phyloP scores from a whole-genome alignment of 306 rosid species.

The Ormosia emarginata region DNA sequence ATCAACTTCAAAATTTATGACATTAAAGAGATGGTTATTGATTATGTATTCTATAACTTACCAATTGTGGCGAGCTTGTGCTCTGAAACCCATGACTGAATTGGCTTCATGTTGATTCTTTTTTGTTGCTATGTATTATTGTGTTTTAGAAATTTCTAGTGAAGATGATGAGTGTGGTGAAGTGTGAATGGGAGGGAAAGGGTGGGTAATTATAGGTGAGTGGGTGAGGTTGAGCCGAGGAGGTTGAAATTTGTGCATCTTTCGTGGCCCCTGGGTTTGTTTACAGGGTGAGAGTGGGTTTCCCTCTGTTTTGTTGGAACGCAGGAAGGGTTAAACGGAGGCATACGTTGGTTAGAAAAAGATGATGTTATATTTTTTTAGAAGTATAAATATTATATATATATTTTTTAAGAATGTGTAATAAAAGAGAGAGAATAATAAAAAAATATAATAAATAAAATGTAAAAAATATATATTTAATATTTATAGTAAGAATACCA shows the following conservation, averaged over 20 bases:
- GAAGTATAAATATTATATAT: no score
- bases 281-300: background rate
- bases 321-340: conserved; percentile 45
- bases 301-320: conserved; percentile 23
- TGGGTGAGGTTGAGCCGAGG: background rate
- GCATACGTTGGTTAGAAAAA: no score
- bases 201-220: conserved; percentile 26
- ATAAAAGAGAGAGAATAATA: no score
- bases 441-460: no score
- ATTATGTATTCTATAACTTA: background rate
- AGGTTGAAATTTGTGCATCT: background rate
- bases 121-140: background rate
- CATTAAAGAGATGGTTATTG: background rate
- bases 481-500: no score
- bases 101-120: conserved; percentile 44
- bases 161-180: background rate
- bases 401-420: no score
- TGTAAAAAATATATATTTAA: no score
- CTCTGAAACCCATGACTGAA: conserved; percentile 72
- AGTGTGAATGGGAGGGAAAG: background rate
- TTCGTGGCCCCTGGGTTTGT: conserved; percentile 48
- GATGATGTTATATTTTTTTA: no score
- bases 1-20: background rate
- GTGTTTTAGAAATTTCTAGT: background rate
- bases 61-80: conserved; percentile 80